phyloP scores from a whole-genome alignment of 148 eudicot species.

The Agrostemma githago region DNA sequence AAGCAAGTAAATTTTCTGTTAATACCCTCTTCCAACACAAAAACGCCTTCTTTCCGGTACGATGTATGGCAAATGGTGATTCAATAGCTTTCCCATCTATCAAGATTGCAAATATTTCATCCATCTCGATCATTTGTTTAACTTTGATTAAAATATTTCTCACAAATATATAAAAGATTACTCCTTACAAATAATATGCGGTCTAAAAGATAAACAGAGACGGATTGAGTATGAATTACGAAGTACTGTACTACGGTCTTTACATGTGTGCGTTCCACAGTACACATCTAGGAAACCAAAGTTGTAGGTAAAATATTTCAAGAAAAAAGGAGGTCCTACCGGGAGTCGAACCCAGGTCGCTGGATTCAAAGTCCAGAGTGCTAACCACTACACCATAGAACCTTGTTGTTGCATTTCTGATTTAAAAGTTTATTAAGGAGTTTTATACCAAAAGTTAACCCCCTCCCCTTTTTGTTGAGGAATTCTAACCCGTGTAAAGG shows the following conservation, averaged over 20 bases:
- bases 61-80: neutral
- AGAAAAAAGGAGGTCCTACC: constrained; percentile 65
- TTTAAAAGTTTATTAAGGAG: too few species aligned
- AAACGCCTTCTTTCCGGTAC: neutral
- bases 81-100: neutral
- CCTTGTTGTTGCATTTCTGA: constrained; percentile 17
- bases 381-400: constrained; percentile 99
- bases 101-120: too few species aligned
- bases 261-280: neutral
- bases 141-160: too few species aligned
- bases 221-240: neutral
- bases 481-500: too few species aligned
- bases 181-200: too few species aligned
- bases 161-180: too few species aligned
- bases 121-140: neutral
- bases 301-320: too few species aligned
- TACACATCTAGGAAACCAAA: too few species aligned
- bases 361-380: constrained; percentile 99
- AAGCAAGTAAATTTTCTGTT: neutral
- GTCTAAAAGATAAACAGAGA: too few species aligned
- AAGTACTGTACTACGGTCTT: neutral
- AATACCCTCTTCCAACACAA: neutral
- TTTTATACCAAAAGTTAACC: too few species aligned
- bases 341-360: constrained; percentile 99
- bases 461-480: too few species aligned